A percentile compares a stretch with the other conserved stretches of the same genome.
Evolutionary conservation across 768 basidiomycete genomes (phyloP).

Genomic region (Sistotremastrum niveocremeum): DNA sequence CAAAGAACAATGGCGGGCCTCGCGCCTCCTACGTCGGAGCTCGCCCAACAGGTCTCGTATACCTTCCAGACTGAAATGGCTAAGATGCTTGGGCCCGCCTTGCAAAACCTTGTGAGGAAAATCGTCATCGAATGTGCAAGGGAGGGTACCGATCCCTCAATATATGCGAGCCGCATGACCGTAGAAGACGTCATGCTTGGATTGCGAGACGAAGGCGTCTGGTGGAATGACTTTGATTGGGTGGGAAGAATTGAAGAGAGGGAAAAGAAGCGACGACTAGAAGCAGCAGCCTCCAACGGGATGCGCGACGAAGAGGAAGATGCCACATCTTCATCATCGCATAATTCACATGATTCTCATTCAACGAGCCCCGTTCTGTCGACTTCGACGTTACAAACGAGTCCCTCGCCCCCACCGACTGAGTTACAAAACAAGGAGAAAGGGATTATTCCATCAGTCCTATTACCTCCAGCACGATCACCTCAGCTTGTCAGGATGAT

Average conservation of each 20-base stretch:
- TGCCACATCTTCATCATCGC: constrained; percentile 36
- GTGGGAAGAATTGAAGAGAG: constrained; percentile 32
- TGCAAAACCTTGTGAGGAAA: constrained; percentile 56
- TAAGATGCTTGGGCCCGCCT: constrained; percentile 45
- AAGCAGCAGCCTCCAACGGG: constrained; percentile 15
- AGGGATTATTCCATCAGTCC: too few species aligned
- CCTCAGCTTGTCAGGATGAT: too few species aligned
- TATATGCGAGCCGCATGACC: constrained; percentile 39
- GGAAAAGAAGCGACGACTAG: constrained; percentile 14
- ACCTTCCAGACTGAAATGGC: constrained; percentile 47
- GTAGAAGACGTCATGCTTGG: constrained; percentile 46
- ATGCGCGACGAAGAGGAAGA: constrained; percentile 21
- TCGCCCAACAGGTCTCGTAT: constrained; percentile 52
- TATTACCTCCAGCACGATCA: too few species aligned
- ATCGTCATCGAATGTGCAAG: constrained; percentile 49
- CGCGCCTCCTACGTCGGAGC: constrained; percentile 43
- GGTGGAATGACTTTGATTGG: constrained; percentile 70
- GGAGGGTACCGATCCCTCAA: constrained; percentile 24
- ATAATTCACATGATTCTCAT: constrained; percentile 40
- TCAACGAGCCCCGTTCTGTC: constrained; percentile 62
- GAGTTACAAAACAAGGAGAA: constrained; percentile 19
- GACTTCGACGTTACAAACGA: constrained; percentile 64
- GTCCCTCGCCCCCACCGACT: constrained; percentile 56
- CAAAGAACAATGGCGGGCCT: constrained; percentile 19
- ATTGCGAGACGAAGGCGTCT: constrained; percentile 46